Evolutionary conservation across 129 eudicot genomes (phyloP).

Genomic region (Saposhnikovia divaricata): DNA sequence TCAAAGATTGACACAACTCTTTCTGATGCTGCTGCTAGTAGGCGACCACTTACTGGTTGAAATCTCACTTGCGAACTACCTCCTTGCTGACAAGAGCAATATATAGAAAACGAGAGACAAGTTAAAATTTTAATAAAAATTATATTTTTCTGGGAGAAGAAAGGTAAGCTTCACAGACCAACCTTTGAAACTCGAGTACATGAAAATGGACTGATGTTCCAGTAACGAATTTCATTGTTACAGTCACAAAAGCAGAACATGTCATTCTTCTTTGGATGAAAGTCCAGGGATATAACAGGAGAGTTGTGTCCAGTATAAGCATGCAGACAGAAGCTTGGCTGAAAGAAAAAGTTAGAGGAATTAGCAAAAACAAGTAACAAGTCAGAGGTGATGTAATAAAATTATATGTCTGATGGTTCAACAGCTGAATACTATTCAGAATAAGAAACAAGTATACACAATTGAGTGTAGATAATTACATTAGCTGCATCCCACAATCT

Average conservation of each 20-base stretch:
- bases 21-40: slow-evolving; percentile 94
- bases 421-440: not conserved
- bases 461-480: slow-evolving; percentile 31
- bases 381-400: not conserved
- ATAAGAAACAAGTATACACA: not conserved
- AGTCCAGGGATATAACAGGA: slow-evolving; percentile 87
- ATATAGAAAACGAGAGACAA: not conserved
- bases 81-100: slow-evolving; percentile 53
- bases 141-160: not conserved
- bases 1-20: slow-evolving; percentile 75
- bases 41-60: slow-evolving; percentile 76
- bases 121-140: not conserved
- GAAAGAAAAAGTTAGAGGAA: slow-evolving; percentile 22
- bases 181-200: slow-evolving; percentile 88
- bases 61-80: slow-evolving; percentile 96
- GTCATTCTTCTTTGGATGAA: slow-evolving; percentile 97
- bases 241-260: slow-evolving; percentile 90
- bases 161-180: slow-evolving; percentile 15
- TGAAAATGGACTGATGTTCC: slow-evolving; percentile 83
- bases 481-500: slow-evolving; percentile 95
- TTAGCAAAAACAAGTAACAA: too few relatives aligned
- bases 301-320: slow-evolving; percentile 72
- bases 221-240: slow-evolving; percentile 72
- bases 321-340: slow-evolving; percentile 84
- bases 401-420: not conserved